Evolutionary conservation across 2,329 filamentous ascomycete genomes (phyloP), one percentile per base, ranked within the genome.

Genomic region (Stagonosporopsis vannaccii): DNA sequence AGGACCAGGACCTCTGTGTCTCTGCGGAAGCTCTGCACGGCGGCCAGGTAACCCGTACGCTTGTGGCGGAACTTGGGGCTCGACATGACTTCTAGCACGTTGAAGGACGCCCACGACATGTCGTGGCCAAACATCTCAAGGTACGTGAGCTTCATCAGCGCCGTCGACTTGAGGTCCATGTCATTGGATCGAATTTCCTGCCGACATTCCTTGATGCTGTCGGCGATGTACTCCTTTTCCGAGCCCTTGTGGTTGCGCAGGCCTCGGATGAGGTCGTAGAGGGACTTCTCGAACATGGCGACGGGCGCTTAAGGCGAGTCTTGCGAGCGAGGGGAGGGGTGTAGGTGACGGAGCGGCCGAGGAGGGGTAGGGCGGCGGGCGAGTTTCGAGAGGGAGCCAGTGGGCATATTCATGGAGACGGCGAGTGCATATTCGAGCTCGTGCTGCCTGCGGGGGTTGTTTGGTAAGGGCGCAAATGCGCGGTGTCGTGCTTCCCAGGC

Each of bases 81-180:
- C 33, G 93, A 96, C 95, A 99, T 99, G 79, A 99, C 95, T 80
- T 99, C 95, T 43, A 99, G 88, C 48, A 98, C 94, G 75, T 99
- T 91, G 79, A 99, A 99, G 12, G 93, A 93, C 4, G 95, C 95
- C 95, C 95, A 99, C 3, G 94, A 97, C 95, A 99, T 99, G 78
- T 98, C 95, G 75, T 98, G 91, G 13, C 95, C 95, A 67, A 98
- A 93, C 95, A 99, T 99, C 76, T 99, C 95, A 64, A 99, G 86
- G 76, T 99, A 99, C 49, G 97, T 89, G 68, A 99, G 85, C 81
- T 99, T 99, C 71, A 99, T 82, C 50, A 99, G 84, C 41, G 95
- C 95, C 30, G 92, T 98, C 19, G 95, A 93, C 82, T 99, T 99
- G 78, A 97, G 85, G 80, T 98, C 93, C 90, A 97, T 95, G 78